These are phyloP conservation scores for Decorospora gaudefroyi DNA, from an alignment of 2,329 filamentous ascomycete genomes.

Conservation along the genomic window DNA sequence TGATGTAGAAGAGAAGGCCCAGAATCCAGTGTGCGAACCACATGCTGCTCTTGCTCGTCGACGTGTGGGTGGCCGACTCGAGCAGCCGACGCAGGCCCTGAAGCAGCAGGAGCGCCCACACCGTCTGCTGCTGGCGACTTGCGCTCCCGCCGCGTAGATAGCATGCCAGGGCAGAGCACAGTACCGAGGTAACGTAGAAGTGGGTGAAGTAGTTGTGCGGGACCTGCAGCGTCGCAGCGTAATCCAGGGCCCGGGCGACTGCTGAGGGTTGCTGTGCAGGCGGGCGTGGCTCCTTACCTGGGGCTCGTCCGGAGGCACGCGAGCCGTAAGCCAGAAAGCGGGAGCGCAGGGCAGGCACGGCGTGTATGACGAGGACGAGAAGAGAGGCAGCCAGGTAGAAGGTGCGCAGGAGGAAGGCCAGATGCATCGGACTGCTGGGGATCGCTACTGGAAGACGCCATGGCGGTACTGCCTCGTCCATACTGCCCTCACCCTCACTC, in stretches of 20 bases:
- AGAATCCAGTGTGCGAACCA: constrained; percentile 81
- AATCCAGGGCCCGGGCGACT: constrained; percentile 52
- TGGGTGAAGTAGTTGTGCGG: constrained; percentile 89
- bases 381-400: constrained; percentile 47
- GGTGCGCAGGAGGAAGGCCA: constrained; percentile 37
- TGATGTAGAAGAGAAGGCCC: constrained; percentile 76
- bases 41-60: constrained; percentile 76
- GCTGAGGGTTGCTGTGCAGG: constrained; percentile 13
- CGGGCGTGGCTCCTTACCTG: constrained; percentile 3
- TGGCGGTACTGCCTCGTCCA: no score
- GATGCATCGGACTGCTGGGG: constrained; percentile 16
- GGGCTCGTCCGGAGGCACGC: constrained; percentile 47
- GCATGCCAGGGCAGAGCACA: constrained; percentile 70
- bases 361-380: constrained; percentile 56
- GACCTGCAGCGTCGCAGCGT: constrained; percentile 62
- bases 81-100: constrained; percentile 77
- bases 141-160: constrained; percentile 58
- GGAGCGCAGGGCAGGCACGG: constrained; percentile 55
- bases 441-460: constrained; percentile 5
- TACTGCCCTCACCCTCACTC: no score
- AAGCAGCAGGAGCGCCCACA: constrained; percentile 72
- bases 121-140: constrained; percentile 63
- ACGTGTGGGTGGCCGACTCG: constrained; percentile 71
- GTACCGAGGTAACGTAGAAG: constrained; percentile 77
- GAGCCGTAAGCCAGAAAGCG: constrained; percentile 67